phyloP scores from a whole-genome alignment of 352 stramenopile species.

The Phytophthora tentaculata region DNA sequence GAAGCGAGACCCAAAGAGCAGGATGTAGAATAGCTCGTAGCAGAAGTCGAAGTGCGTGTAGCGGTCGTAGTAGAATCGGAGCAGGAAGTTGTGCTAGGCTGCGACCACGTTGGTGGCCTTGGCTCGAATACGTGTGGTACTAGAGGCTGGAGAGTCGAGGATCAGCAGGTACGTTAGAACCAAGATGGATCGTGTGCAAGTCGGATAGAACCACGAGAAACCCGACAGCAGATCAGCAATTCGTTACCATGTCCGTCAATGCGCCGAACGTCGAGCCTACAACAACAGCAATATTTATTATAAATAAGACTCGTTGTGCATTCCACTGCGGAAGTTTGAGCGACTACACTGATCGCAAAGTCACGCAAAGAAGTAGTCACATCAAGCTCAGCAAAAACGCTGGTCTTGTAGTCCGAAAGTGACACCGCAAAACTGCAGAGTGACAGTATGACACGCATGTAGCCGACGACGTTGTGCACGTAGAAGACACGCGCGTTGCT shows the following conservation, averaged over 20 bases:
- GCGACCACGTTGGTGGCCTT: constrained; percentile 95
- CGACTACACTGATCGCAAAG: constrained; percentile 94
- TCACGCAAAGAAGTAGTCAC: constrained; percentile 97
- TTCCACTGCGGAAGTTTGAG: not conserved
- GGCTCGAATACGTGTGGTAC: constrained; percentile 97
- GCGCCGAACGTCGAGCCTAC: constrained; percentile 92
- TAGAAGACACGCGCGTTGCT: constrained; percentile 87
- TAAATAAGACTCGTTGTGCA: not conserved
- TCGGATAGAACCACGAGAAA: constrained; percentile 95
- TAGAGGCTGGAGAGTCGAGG: constrained; percentile 97
- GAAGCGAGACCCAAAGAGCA: constrained; percentile 91
- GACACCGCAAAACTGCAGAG: constrained; percentile 88
- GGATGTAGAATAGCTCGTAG: constrained; percentile 94
- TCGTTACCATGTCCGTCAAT: constrained; percentile 98
- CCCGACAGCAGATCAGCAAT: constrained; percentile 96
- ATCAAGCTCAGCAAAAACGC: constrained; percentile 94
- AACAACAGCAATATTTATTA: not conserved
- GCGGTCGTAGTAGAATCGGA: constrained; percentile 93
- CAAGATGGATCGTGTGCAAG: constrained; percentile 88
- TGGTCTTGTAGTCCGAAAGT: constrained; percentile 72
- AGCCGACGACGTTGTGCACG: constrained; percentile 97
- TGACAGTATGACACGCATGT: constrained; percentile 90
- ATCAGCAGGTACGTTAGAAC: constrained; percentile 92
- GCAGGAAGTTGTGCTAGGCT: constrained; percentile 93
- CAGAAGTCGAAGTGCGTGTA: constrained; percentile 95